These are phyloP conservation scores for Pyrus hybrid DNA, from an alignment of 331 rosid species.

Conservation along the genomic window DNA sequence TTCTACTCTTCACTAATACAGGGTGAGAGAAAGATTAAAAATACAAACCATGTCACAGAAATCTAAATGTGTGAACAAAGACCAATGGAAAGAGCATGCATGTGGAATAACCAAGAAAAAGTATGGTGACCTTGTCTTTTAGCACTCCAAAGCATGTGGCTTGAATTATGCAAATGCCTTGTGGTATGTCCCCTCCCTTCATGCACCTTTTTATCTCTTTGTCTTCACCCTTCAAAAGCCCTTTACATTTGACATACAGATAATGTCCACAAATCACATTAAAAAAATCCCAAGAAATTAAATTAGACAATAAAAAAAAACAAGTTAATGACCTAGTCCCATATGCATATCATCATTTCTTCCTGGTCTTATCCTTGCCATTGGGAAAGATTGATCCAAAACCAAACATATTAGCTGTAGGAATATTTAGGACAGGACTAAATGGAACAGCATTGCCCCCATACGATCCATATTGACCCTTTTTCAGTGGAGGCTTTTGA, in stretches of 20 bases:
- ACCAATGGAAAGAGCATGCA: slow-evolving; percentile 18
- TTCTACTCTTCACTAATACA: not conserved
- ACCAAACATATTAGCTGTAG: slow-evolving; percentile 60
- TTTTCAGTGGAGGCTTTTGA: slow-evolving; percentile 75
- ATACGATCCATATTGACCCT: slow-evolving; percentile 38
- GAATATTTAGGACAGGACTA: slow-evolving; percentile 67
- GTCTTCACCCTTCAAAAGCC: slow-evolving; percentile 18
- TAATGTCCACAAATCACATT: slow-evolving; percentile 7
- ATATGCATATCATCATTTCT: slow-evolving; percentile 30
- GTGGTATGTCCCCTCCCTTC: slow-evolving; percentile 14
- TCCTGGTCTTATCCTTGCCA: slow-evolving; percentile 55
- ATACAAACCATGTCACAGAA: not conserved
- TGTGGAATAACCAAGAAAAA: slow-evolving; percentile 45
- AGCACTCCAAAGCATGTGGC: slow-evolving; percentile 51
- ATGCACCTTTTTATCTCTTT: slow-evolving; percentile 11
- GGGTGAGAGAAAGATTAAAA: not conserved
- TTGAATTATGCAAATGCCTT: slow-evolving; percentile 24
- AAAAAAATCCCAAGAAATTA: not conserved
- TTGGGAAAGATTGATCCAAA: slow-evolving; percentile 66
- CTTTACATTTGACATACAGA: slow-evolving; percentile 8
- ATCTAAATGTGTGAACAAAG: slow-evolving; percentile 20
- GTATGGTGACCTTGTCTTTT: slow-evolving; percentile 41
- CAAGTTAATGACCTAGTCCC: not conserved
- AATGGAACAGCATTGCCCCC: slow-evolving; percentile 33
- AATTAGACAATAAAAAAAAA: not conserved